A percentile compares a stretch with the other conserved stretches of the same genome.
Conservation (phyloP, 371 early-diverging fungal species). For the Mucor mucedo region DNA sequence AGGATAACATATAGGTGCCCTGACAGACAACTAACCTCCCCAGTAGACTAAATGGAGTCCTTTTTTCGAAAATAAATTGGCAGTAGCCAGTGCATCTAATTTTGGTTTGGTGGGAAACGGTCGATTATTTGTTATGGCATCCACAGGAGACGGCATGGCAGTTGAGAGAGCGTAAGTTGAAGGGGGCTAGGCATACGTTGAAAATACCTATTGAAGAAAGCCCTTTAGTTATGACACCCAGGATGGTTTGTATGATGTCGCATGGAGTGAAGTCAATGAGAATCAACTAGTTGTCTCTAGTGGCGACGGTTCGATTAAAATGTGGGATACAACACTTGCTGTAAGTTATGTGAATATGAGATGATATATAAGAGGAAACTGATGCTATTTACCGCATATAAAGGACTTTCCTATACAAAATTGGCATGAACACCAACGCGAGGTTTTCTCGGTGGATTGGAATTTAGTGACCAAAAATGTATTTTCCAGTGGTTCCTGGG, state of each 20-base stretch:
- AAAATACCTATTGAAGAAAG: not conserved
- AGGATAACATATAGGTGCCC: not conserved
- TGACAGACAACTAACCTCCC: too few relatives aligned
- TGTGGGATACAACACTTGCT: slow-evolving; percentile 85
- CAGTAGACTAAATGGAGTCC: slow-evolving; percentile 87
- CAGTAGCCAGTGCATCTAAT: slow-evolving; percentile 90
- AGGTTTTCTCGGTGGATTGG: slow-evolving; percentile 94
- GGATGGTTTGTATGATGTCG: slow-evolving; percentile 91
- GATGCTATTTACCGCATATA: slow-evolving; percentile 1
- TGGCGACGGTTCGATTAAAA: slow-evolving; percentile 93
- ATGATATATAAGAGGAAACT: not conserved
- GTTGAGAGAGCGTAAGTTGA: slow-evolving; percentile 71
- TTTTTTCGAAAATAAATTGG: slow-evolving; percentile 88
- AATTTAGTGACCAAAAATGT: slow-evolving; percentile 86
- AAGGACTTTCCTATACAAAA: slow-evolving; percentile 88
- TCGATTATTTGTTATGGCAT: slow-evolving; percentile 70
- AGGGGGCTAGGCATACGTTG: not conserved
- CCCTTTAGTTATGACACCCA: slow-evolving; percentile 87
- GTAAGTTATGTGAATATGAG: slow-evolving; percentile 50
- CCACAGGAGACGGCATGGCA: slow-evolving; percentile 55
- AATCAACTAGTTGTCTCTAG: slow-evolving; percentile 89
- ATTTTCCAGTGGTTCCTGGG: slow-evolving; percentile 93
- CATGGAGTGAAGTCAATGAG: slow-evolving; percentile 95
- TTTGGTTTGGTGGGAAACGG: slow-evolving; percentile 97
- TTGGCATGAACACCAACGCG: slow-evolving; percentile 93